Base-by-base conservation (phyloP, 2,329 filamentous ascomycete species). In the Trichophyton mentagrophytes region DNA sequence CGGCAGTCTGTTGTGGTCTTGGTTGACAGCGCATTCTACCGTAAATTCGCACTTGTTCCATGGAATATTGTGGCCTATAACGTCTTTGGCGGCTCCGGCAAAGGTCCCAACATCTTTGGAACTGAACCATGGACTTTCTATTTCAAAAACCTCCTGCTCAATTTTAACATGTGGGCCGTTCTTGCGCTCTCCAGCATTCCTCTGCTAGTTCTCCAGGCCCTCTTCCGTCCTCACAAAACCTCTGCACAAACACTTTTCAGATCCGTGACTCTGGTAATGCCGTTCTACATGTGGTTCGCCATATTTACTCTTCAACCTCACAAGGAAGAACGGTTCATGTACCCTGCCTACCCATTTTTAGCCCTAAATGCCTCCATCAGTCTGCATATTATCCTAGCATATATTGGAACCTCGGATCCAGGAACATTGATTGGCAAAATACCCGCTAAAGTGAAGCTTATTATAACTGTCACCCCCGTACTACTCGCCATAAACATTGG, bases 261-360 rank as follows among this genome's bases (percentile, higher is more conserved):
- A 40, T 89, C 86, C 8, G 68, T 95, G 56, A 82, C 92, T 20
- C 89, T 96, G 66, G 78, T 92, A 60, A 76, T 83, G 0, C 93
- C 93, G 0, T 95, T 97, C 73, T 99, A 97, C 71, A 80, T 96
- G 70, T 99, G 93, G 93, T 81, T 99, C 30, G 82, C 76, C 2
- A 93, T 97, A 64, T 97, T 99, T 76, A 92, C 89, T 0, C 71
- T 87, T 7, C 93, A 99, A 71, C 89, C 93, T 15, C 93, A 99
- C 76, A 99, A 99, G 70, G 93, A 99, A 72, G 93, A 99, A 74
- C 82, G 93, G 5, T 99, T 99, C 77, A 97, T 99, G 91, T 99
- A 96, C 69, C 93, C 93, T 0, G 88, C 85, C 1, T 99, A 99
- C 69, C 93, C 93, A 0, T 90, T 92, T 64, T 79, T 99, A 42